Evolutionary conservation across 2,329 filamentous ascomycete species (phyloP), one percentile per base, ranked within the genome.

Genomic region (Alternaria brassicicola): DNA sequence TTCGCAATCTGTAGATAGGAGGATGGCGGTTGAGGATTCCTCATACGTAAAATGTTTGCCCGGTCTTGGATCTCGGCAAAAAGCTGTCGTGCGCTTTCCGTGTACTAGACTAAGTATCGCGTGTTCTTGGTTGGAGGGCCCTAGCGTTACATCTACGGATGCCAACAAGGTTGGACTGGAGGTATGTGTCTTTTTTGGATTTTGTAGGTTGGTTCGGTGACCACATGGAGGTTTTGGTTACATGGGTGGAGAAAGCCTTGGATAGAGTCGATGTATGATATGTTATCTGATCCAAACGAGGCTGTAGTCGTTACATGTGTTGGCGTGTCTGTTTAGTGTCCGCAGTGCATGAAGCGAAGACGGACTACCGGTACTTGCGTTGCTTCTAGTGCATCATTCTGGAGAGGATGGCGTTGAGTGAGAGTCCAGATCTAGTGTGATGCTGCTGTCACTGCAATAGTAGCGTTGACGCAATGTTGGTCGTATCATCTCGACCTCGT

Each of bases 1-100:
- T 21, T 15, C 13, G 43, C 28, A 26, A 19, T 31, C 26, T 15
- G 35, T 41, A n/a, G 12, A 38, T 17, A 31, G 45, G 68, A 65
- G 68, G 69, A 73, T 63, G 70, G 68, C 71, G 64, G 48, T 73
- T 8, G 66, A 66, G 57, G 68, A 71, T 51, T 68, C 62, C 64
- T 68, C 64, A 42, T 36, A 28, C 46, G 53, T 41, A 38, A 21
- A 49, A 38, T 25, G 23, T 17, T 31, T 17, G 43, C 33, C 48
- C 48, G 54, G 42, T 39, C 51, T 59, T 52, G 45, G 36, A 56
- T 55, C 47, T 60, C 13, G 52, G 51, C 47, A 53, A 3, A 39
- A 19, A 19, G 21, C 15, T 25, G 38, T 62, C 36, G 48, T 38
- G 41, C 48, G 46, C 54, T 59, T 39, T 64, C 46, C 41, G 55